Base-by-base conservation (phyloP, 306 rosid species). In the Vachellia collinsii region DNA sequence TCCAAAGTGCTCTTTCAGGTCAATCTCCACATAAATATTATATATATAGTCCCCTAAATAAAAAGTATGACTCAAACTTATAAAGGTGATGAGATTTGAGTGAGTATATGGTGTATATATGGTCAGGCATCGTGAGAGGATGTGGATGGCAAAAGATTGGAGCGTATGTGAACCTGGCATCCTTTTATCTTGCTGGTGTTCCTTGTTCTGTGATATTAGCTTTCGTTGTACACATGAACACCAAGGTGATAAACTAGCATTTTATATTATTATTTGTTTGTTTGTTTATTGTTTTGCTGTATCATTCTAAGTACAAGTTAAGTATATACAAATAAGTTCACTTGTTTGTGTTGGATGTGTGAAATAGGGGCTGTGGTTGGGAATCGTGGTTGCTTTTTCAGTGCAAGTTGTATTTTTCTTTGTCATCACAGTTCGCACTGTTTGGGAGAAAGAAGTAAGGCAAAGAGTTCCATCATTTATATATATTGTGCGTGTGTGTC, bases 101-200 rank as follows among this genome's bases (percentile, higher is more conserved):
- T 42, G 68, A 11, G 68, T 1, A 3, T 29, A 62, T 11, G 19
- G n/a, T 11, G 47, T 43, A 2, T 43, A 10, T 10, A 0, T 43
- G 46, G 46, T 12, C 76, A 90, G 93, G 93, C 38, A 85, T 75
- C 65, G 88, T 85, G 62, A 86, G 94, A 81, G 94, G 92, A 11
- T 86, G 92, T 66, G 94, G 94, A 7, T 85, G 90, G 94, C 94
- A 90, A 77, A 84, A 86, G 68, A 82, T 90, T 64, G 93, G 90
- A 72, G 90, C 92, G 8, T 88, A 23, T 79, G 80, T 90, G 48
- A 90, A 88, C 72, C 85, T 90, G n/a, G 88, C 92, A 7, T 77
- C 89, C 43, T 90, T 84, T 72, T 88, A 90, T 43, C n/a, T 88
- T 3, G 87, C 85, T 5, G 94, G 92, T 65, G 74, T 88, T 70